A percentile compares a stretch with the other conserved stretches of the same genome.
phyloP scores from a whole-genome alignment of 805 yeast genomes.

The Citeromyces matritensis region DNA sequence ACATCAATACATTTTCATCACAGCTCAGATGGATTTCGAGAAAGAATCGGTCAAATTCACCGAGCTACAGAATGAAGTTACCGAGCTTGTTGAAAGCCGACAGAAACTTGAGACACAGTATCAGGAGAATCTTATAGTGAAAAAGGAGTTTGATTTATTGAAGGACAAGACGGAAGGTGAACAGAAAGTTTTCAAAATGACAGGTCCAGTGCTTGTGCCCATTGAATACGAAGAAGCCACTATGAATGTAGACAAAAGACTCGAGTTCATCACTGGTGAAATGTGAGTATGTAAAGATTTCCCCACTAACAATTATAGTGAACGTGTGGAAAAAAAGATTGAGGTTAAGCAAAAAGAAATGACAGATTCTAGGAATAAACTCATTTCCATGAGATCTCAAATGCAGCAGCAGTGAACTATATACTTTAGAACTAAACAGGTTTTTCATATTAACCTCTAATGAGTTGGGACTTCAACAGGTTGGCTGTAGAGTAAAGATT shows the following conservation, averaged over 20 bases:
- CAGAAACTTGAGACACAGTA: slow-evolving; percentile 85
- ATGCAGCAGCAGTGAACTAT: neutral
- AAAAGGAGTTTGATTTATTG: slow-evolving; percentile 51
- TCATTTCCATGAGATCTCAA: neutral
- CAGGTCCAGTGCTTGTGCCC: slow-evolving; percentile 86
- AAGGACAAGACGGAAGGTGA: slow-evolving; percentile 42
- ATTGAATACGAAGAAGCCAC: slow-evolving; percentile 78
- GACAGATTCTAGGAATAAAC: slow-evolving; percentile 41
- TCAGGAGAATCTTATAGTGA: slow-evolving; percentile 87
- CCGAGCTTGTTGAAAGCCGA: slow-evolving; percentile 51
- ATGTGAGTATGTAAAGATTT: slow-evolving; percentile 17
- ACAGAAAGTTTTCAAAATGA: slow-evolving; percentile 72
- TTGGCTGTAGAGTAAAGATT: slow-evolving; percentile 50
- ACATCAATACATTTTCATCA: no score
- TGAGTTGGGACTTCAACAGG: slow-evolving; percentile 53
- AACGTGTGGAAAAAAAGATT: slow-evolving; percentile 39
- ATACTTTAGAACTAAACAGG: neutral
- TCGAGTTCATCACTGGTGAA: slow-evolving; percentile 75
- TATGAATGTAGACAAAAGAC: slow-evolving; percentile 71
- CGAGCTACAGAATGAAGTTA: slow-evolving; percentile 12
- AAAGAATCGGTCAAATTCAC: slow-evolving; percentile 9
- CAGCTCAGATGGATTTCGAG: no score
- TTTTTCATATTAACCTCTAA: slow-evolving; percentile 29
- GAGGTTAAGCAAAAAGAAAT: slow-evolving; percentile 35
- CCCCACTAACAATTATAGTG: neutral